Conservation (phyloP, 1,139 yeast species). For the Wickerhamomyces sp. region DNA sequence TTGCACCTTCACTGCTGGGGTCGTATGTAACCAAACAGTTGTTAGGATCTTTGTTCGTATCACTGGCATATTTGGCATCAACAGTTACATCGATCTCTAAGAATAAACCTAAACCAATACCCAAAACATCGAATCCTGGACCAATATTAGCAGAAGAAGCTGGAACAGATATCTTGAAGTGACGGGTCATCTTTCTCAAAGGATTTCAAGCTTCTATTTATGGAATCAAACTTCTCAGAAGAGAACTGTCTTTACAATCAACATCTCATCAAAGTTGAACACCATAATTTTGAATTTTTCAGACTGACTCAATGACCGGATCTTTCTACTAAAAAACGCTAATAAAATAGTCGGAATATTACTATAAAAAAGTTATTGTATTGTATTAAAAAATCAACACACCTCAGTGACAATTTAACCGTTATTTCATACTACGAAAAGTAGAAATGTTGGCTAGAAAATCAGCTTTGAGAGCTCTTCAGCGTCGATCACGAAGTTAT, state of each 20-base stretch:
- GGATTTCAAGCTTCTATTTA: not conserved
- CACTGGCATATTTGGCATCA: constrained; percentile 44
- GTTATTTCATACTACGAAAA: not conserved
- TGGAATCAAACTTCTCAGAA: too few species aligned
- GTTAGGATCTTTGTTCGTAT: constrained; percentile 54
- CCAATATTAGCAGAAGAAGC: constrained; percentile 98
- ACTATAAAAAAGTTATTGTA: not conserved
- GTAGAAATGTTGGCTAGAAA: constrained; percentile 10
- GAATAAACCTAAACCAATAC: constrained; percentile 76
- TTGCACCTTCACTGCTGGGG: constrained; percentile 69
- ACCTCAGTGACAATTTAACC: not conserved
- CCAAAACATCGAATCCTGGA: constrained; percentile 96
- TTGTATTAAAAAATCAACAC: not conserved
- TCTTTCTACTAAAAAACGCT: constrained; percentile 1
- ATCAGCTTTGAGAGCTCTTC: not conserved
- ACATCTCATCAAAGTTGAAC: too few species aligned
- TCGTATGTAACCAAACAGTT: constrained; percentile 70
- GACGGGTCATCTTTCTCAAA: constrained; percentile 35
- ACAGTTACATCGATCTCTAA: constrained; percentile 65
- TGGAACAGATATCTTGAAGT: constrained; percentile 70
- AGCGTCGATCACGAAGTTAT: constrained; percentile 5
- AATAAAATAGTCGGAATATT: constrained; percentile 1
- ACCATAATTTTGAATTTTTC: too few species aligned
- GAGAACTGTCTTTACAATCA: too few species aligned
- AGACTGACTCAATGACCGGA: constrained; percentile 1